Base-by-base conservation (phyloP, 805 yeast genomes). In the Nakazawaea laoshanensis region DNA sequence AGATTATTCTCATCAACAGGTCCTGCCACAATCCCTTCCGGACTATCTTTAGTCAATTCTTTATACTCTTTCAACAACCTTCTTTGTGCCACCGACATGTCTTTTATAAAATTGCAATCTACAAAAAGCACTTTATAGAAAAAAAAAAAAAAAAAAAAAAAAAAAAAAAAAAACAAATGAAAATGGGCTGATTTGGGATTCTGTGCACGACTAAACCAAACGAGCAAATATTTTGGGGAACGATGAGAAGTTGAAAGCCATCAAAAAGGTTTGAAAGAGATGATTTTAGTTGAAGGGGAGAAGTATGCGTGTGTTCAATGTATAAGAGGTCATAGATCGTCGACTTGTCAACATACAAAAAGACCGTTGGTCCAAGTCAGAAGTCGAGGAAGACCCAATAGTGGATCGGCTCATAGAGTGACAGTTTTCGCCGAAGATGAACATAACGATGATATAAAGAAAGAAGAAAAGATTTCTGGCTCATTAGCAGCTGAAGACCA, bases 21-120 rank as follows among this genome's bases (percentile, higher is more conserved):
- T 1, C 95, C 95, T 0, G 98, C 98, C 5, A 87, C 74, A 22
- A 89, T 84, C 1, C 98, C 98, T 19, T 94, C 96, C 0, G 96
- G 95, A 0, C 95, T 80, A 41, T 88, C 95, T 43, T 71, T 73
- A 12, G 78, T 62, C 17, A 92, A 70, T 55, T 86, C 95, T 52
- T 85, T 89, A 52, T 81, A 80, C 54, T 92, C 98, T 44, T 86
- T 86, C 49, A 87, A 66, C 19, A 92, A 70, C 40, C 98, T 63
- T 45, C 81, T 77, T 42, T 84, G 94, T 3, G 98, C 97, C 7
- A 94, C 24, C 57, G 45, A 6, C 44, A 39, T 29, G 22, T 7
- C 9, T 20, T 8, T 20, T 20, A 20, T 8, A 8, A 20, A n/a
- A n/a, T n/a, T n/a, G n/a, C n/a, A n/a, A n/a, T n/a, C n/a, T n/a